These are phyloP conservation scores for Leccinum pachyderme DNA, from an alignment of 1,284 basidiomycete species.

Conservation along the genomic window DNA sequence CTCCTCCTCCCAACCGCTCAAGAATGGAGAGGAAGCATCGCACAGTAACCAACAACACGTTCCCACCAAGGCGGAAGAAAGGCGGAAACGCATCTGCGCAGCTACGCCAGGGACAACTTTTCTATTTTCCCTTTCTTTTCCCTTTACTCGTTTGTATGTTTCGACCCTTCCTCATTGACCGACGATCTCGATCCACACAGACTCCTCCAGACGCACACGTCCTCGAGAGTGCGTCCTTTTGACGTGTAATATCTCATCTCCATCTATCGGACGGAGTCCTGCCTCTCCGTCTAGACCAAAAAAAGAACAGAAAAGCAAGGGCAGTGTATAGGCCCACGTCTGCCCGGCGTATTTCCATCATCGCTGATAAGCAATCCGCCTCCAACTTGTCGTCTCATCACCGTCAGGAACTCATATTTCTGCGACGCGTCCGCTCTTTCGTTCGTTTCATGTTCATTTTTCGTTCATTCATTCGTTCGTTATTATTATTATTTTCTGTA, in stretches of 20 bases:
- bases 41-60: slow-evolving; percentile 23
- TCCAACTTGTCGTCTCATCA: neutral
- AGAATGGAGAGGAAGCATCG: slow-evolving; percentile 24
- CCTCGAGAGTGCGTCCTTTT: neutral
- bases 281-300: neutral
- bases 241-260: neutral
- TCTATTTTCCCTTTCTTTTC: slow-evolving; percentile 2
- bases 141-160: neutral
- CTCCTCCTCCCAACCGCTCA: slow-evolving; percentile 4
- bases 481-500: neutral
- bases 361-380: slow-evolving; percentile 7
- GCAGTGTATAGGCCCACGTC: slow-evolving; percentile 11
- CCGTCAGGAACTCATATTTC: slow-evolving; percentile 5
- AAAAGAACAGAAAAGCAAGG: neutral
- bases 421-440: neutral
- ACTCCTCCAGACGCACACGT: slow-evolving; percentile 3
- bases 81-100: slow-evolving; percentile 5
- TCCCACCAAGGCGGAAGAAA: slow-evolving; percentile 2
- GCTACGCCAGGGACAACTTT: slow-evolving; percentile 5
- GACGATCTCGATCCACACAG: slow-evolving; percentile 8
- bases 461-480: neutral
- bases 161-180: neutral
- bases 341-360: neutral
- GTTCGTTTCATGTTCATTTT: slow-evolving; percentile 1
- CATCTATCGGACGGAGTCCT: neutral